Conservation (phyloP, 345 rosid genomes). For the Arabidopsis suecica region DNA sequence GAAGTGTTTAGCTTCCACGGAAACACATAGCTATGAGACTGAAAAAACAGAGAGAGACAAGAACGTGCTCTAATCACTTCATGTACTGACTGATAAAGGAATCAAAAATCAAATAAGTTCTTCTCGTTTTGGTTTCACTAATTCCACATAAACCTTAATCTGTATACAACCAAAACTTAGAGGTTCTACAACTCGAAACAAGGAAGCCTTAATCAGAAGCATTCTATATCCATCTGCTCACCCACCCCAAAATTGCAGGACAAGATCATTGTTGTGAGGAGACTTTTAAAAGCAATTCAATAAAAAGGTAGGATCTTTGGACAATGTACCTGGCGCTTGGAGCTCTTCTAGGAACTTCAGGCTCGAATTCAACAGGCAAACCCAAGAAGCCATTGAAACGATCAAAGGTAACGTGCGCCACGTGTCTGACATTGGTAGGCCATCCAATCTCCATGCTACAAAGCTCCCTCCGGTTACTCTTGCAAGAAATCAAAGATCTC, state of each 20-base stretch:
- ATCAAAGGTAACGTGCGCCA: conserved; percentile 93
- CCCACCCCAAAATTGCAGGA: not conserved
- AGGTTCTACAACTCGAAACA: not conserved
- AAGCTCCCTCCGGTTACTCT: conserved; percentile 61
- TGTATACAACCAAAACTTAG: conserved; percentile 8
- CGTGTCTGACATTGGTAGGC: conserved; percentile 85
- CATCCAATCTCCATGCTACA: conserved; percentile 83
- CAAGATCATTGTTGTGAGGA: not conserved
- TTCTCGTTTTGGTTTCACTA: not conserved
- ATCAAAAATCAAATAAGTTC: not conserved
- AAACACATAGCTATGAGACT: not conserved
- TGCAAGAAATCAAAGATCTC: conserved; percentile 76
- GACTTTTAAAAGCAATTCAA: not conserved
- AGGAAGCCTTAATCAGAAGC: not conserved
- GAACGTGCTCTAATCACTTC: not conserved
- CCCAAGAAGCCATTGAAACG: conserved; percentile 94
- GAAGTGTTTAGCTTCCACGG: too few species aligned
- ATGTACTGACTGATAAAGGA: not conserved
- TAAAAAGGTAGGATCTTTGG: not conserved
- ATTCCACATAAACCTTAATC: not conserved
- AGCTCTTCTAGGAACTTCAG: conserved; percentile 78
- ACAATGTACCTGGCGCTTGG: conserved; percentile 87
- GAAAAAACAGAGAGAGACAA: not conserved
- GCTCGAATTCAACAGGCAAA: conserved; percentile 90
- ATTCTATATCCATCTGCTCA: conserved; percentile 10